Evolutionary conservation across 148 eudicot species (phyloP), one percentile per base, ranked within the genome.

Genomic region (Diospyros kaki): DNA sequence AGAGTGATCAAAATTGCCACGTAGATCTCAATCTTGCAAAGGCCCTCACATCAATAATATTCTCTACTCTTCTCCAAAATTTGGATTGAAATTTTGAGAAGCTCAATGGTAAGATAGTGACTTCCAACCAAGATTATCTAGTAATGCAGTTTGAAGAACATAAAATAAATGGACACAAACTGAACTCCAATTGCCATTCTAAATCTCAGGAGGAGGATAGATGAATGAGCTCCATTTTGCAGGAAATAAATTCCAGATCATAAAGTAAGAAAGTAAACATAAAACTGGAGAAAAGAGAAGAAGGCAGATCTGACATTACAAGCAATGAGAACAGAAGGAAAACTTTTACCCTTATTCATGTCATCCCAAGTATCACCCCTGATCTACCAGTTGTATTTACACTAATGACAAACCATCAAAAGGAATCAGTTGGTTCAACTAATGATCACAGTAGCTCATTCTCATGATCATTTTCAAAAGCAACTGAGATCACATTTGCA

Each of bases 361-460:
- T 61, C 13, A 13, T 73, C 40, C 59, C 63, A 51, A 62, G 9
- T 28, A 28, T 28, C 28, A 28, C 28, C 48, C 38, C 58, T 72
- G 66, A 15, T 11, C 38, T 18, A 0, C 41, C 62, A 56, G n/a
- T 53, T 39, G 46, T 52, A 10, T 56, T 42, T 71, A 55, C 64
- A 55, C 50, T 2, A 3, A n/a, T 17, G 38, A 56, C 45, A 39
- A 39, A 66, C n/a, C 15, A 9, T 76, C 28, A 7, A 28, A 58
- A 46, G 38, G 72, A 77, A 58, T 45, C 68, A 41, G 66, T 76
- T 53, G 18, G 61, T 28, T 74, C 83, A 81, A 63, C 67, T 70
- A 58, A 73, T 52, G 45, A 78, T 75, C 65, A 81, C 55, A 80
- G 76, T 40, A 82, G 71, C 78, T 77, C 78, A 43, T 60, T 55